Percentiles rank a stretch among this genome's conserved stretches.
These are phyloP conservation scores for Citrus hindsii DNA, from an alignment of 345 rosid species.

Conservation along the genomic window DNA sequence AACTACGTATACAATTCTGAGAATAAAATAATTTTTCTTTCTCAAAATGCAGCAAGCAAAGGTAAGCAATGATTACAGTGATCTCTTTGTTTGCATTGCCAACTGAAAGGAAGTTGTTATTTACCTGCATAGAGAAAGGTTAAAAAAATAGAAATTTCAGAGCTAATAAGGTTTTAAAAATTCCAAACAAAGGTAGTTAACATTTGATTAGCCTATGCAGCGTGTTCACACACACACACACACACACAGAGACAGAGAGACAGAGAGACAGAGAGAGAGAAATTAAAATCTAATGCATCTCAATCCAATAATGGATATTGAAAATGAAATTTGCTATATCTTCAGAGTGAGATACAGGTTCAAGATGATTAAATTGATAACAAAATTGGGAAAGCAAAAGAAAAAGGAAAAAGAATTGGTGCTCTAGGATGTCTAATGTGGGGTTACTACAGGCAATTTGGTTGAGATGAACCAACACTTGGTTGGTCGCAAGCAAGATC, in stretches of 20 bases:
- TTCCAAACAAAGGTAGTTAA: background rate
- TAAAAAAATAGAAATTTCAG: slow-evolving; percentile 6
- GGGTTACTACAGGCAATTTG: background rate
- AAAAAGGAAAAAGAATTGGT: background rate
- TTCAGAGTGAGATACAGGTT: background rate
- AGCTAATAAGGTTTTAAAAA: slow-evolving; percentile 1
- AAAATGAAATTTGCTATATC: background rate
- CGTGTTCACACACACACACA: background rate
- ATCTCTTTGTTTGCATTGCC: slow-evolving; percentile 92
- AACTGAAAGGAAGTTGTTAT: slow-evolving; percentile 90
- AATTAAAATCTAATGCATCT: background rate
- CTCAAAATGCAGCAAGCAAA: slow-evolving; percentile 10
- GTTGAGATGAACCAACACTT: background rate
- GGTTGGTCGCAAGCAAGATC: background rate
- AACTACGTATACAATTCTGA: background rate
- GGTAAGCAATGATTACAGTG: slow-evolving; percentile 48
- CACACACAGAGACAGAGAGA: background rate
- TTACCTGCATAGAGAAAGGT: slow-evolving; percentile 58
- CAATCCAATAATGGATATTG: background rate
- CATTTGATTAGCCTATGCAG: background rate
- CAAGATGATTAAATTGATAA: background rate
- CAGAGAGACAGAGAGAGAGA: background rate
- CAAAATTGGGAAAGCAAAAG: background rate
- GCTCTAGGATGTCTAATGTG: background rate
- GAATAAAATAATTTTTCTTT: background rate